Evolutionary conservation across 306 rosid genomes (phyloP).

Genomic region (Quercus glauca): DNA sequence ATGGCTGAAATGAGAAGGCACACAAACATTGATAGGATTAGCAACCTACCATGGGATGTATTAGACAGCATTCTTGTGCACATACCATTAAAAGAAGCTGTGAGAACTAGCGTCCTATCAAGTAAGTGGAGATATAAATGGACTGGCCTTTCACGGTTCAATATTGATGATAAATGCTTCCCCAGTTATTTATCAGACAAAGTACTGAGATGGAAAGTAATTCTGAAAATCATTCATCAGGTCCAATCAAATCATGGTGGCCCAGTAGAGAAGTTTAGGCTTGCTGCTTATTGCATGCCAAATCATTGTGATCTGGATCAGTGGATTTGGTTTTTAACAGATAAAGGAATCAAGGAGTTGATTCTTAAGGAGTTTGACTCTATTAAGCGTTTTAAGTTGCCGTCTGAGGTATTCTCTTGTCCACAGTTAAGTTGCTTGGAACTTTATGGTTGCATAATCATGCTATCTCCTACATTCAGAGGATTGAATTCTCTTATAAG

Average conservation of each 20-base stretch:
- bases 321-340: slow-evolving; percentile 20
- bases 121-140: slow-evolving; percentile 23
- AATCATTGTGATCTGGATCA: slow-evolving; percentile 12
- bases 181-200: slow-evolving; percentile 3
- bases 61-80: slow-evolving; percentile 16
- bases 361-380: slow-evolving; percentile 13
- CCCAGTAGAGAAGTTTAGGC: slow-evolving; percentile 25
- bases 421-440: slow-evolving; percentile 18
- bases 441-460: slow-evolving; percentile 16
- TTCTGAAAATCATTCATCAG: slow-evolving; percentile 14
- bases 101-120: slow-evolving; percentile 30
- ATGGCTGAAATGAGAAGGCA: not conserved
- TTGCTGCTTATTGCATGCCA: slow-evolving; percentile 22
- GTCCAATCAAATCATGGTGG: slow-evolving; percentile 13
- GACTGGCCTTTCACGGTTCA: slow-evolving; percentile 25
- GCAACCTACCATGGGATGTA: slow-evolving; percentile 29
- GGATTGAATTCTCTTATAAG: slow-evolving; percentile 12
- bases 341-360: slow-evolving; percentile 25
- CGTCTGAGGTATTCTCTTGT: slow-evolving; percentile 3
- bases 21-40: slow-evolving; percentile 8
- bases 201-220: slow-evolving; percentile 18
- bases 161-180: slow-evolving; percentile 23
- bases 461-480: slow-evolving; percentile 3
- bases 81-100: slow-evolving; percentile 23
- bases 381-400: slow-evolving; percentile 11